Conservation (phyloP, 2,329 filamentous ascomycete species). For the Pseudonectria buxi region DNA sequence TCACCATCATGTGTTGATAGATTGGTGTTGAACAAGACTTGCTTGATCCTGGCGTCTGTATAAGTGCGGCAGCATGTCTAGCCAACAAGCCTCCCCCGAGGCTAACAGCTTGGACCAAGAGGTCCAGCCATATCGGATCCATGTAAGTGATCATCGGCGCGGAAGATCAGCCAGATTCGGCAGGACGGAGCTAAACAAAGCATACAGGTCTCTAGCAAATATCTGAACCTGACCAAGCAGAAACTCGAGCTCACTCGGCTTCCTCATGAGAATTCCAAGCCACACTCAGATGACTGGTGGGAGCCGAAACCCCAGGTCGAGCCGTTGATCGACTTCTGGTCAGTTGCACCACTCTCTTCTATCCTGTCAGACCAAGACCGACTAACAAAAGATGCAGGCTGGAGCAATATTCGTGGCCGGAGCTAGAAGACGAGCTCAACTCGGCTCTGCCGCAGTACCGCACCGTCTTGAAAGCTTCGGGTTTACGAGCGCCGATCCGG, state of each 20-base stretch:
- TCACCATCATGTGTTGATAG: too few relatives aligned
- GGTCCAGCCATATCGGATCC: constrained; percentile 49
- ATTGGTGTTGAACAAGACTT: too few relatives aligned
- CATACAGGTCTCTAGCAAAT: constrained; percentile 57
- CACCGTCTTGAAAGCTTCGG: constrained; percentile 41
- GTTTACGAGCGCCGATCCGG: constrained; percentile 38
- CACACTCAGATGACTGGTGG: constrained; percentile 46
- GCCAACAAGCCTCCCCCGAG: constrained; percentile 15
- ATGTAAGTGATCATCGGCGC: constrained; percentile 37
- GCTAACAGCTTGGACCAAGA: constrained; percentile 30
- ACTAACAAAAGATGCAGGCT: constrained; percentile 40
- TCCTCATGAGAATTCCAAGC: constrained; percentile 49
- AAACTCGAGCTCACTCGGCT: constrained; percentile 62
- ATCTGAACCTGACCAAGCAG: constrained; percentile 58
- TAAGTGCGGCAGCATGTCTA: too few relatives aligned
- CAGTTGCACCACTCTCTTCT: constrained; percentile 15
- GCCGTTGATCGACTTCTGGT: constrained; percentile 60
- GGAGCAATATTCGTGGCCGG: constrained; percentile 59
- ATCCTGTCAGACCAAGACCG: background rate
- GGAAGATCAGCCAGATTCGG: background rate
- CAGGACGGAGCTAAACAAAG: background rate
- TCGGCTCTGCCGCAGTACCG: constrained; percentile 56
- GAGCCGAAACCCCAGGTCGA: constrained; percentile 57
- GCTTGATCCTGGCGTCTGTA: too few relatives aligned
- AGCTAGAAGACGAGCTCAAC: constrained; percentile 53